Percentiles rank a stretch among this genome's conserved stretches.
Evolutionary conservation across 2,329 filamentous ascomycete genomes (phyloP).

Genomic region (Alternaria novae-zelandiae): DNA sequence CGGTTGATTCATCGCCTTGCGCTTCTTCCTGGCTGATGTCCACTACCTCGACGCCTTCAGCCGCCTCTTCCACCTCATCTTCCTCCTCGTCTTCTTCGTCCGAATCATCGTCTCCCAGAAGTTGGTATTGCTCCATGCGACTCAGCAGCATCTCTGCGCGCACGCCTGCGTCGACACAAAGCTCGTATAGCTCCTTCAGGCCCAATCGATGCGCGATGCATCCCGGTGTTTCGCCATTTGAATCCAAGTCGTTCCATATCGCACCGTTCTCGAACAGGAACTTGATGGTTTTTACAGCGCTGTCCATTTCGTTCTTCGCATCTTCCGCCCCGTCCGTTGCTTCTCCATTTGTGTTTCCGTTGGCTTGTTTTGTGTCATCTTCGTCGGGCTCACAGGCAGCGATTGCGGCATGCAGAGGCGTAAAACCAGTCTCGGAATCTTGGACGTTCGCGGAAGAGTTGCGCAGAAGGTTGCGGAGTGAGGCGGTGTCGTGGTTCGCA

Average conservation of each 20-base stretch:
- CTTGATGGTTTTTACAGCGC: slow-evolving; percentile 70
- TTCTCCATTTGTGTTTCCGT: slow-evolving; percentile 35
- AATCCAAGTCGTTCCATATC: slow-evolving; percentile 96
- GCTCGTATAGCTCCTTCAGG: slow-evolving; percentile 73
- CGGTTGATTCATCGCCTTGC: slow-evolving; percentile 45
- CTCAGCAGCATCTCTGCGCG: slow-evolving; percentile 87
- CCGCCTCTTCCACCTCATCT: slow-evolving; percentile 42
- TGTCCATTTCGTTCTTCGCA: slow-evolving; percentile 52
- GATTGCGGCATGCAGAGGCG: slow-evolving; percentile 88
- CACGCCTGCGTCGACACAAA: slow-evolving; percentile 89
- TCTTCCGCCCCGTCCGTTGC: slow-evolving; percentile 36
- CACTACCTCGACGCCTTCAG: slow-evolving; percentile 28
- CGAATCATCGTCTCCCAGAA: slow-evolving; percentile 65
- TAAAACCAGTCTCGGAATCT: slow-evolving; percentile 83
- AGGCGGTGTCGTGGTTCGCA: slow-evolving; percentile 69
- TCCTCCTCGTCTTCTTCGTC: slow-evolving; percentile 57
- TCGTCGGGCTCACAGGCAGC: slow-evolving; percentile 60
- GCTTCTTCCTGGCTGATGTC: slow-evolving; percentile 35
- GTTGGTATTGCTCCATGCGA: slow-evolving; percentile 81
- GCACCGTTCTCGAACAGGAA: slow-evolving; percentile 85
- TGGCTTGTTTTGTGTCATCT: slow-evolving; percentile 36
- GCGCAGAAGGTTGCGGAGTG: slow-evolving; percentile 73
- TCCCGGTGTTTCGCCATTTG: slow-evolving; percentile 86
- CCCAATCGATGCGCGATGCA: slow-evolving; percentile 79
- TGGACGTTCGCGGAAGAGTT: slow-evolving; percentile 73